phyloP scores from a whole-genome alignment of 1,284 basidiomycete genomes.

The Fomitopsis schrenkii region DNA sequence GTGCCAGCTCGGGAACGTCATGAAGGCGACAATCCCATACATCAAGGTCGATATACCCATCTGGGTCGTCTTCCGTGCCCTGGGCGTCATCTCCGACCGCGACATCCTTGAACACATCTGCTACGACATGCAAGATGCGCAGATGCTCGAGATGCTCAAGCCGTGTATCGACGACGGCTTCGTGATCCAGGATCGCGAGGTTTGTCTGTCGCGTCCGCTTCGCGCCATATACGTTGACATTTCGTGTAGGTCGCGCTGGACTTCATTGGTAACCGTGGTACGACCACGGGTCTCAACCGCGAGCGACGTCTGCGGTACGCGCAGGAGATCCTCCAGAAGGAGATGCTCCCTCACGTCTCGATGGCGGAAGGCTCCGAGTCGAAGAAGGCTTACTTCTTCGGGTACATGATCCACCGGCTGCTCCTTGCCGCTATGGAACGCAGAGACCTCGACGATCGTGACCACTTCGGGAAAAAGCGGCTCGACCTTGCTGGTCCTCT shows the following conservation, averaged over 20 bases:
- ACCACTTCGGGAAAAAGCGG: conserved; percentile 99
- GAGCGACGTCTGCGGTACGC: conserved; percentile 95
- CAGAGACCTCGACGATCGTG: conserved; percentile 96
- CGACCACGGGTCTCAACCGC: conserved; percentile 88
- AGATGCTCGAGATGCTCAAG: conserved; percentile 98
- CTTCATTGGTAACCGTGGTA: conserved; percentile 98
- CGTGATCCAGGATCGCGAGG: conserved; percentile 96
- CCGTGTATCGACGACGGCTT: conserved; percentile 99
- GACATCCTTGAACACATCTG: conserved; percentile 99
- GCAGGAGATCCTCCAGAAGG: conserved; percentile 97
- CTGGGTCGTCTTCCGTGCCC: conserved; percentile 97
- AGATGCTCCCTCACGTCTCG: conserved; percentile 97
- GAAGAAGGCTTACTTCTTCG: conserved; percentile 99
- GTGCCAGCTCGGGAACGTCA: conserved; percentile 80
- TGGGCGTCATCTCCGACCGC: conserved; percentile 96
- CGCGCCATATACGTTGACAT: conserved; percentile 10
- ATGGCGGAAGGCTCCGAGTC: conserved; percentile 96
- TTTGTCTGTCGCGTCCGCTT: conserved; percentile 29
- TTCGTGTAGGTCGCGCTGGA: conserved; percentile 72
- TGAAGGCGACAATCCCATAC: conserved; percentile 97
- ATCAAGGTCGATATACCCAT: conserved; percentile 99
- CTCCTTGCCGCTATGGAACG: conserved; percentile 92
- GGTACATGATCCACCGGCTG: conserved; percentile 99
- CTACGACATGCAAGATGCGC: conserved; percentile 94
- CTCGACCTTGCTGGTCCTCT: conserved; percentile 95